These are phyloP conservation scores for Trypanosoma cruzi DNA, from an alignment of 208 protist genomes.

Conservation along the genomic window DNA sequence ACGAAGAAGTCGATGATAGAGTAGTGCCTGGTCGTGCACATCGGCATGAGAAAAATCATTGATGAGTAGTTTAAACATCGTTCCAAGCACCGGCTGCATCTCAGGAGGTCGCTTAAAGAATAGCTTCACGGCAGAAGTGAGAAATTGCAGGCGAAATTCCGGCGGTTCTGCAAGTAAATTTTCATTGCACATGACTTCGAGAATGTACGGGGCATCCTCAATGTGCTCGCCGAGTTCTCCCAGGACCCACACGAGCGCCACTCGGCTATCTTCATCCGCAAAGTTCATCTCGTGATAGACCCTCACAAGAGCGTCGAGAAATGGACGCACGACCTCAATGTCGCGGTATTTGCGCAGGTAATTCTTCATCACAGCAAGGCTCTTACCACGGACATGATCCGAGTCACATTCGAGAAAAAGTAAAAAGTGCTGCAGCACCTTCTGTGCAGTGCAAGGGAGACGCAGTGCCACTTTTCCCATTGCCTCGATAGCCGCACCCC, in stretches of 20 bases:
- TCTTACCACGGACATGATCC: slow-evolving; percentile 50
- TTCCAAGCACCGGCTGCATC: slow-evolving; percentile 85
- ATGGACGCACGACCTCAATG: slow-evolving; percentile 38
- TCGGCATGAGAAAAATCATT: slow-evolving; percentile 87
- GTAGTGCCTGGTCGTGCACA: slow-evolving; percentile 80
- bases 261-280: slow-evolving; percentile 53
- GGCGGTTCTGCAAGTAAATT: slow-evolving; percentile 41
- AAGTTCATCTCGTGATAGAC: slow-evolving; percentile 49
- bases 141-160: slow-evolving; percentile 79
- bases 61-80: slow-evolving; percentile 69
- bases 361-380: slow-evolving; percentile 77
- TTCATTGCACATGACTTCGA: slow-evolving; percentile 75
- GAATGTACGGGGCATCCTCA: slow-evolving; percentile 90
- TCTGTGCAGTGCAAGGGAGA: slow-evolving; percentile 25
- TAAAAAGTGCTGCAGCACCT: slow-evolving; percentile 43
- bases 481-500: slow-evolving; percentile 31
- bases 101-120: slow-evolving; percentile 95
- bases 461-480: slow-evolving; percentile 41
- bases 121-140: slow-evolving; percentile 84
- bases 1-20: slow-evolving; percentile 87
- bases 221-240: slow-evolving; percentile 92
- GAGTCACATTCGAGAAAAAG: slow-evolving; percentile 63
- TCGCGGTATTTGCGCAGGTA: slow-evolving; percentile 75
- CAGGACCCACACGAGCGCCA: slow-evolving; percentile 87
- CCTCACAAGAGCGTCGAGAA: slow-evolving; percentile 47